Percentiles rank a stretch among this genome's conserved stretches.
These are phyloP conservation scores for Fusarium sp. DNA, from an alignment of 2,329 filamentous ascomycete genomes.

Conservation along the genomic window DNA sequence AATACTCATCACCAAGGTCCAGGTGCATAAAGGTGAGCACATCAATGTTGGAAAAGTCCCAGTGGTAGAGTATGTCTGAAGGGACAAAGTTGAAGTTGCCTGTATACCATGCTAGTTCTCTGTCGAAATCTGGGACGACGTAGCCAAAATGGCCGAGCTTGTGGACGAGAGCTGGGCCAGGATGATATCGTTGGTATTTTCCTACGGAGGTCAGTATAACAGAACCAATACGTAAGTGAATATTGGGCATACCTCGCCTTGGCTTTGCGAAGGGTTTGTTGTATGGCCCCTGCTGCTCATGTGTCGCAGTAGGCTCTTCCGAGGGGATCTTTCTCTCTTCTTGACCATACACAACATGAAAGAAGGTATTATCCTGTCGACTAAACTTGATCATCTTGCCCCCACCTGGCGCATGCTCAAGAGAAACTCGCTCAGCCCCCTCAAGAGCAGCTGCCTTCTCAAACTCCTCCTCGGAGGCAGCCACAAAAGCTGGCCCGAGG, in stretches of 20 bases:
- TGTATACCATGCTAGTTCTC: background rate
- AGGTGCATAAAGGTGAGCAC: background rate
- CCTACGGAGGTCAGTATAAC: background rate
- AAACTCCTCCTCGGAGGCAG: background rate
- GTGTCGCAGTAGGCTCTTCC: background rate
- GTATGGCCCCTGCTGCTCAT: background rate
- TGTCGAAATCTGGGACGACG: background rate
- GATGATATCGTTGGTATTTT: background rate
- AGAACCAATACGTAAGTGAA: too few species aligned
- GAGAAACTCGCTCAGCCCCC: background rate
- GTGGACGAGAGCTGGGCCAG: background rate
- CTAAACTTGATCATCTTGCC: background rate
- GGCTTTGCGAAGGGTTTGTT: background rate
- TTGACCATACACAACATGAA: background rate
- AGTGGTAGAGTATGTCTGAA: background rate
- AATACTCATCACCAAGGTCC: background rate
- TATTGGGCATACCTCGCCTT: background rate
- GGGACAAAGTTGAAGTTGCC: background rate
- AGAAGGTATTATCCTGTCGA: background rate
- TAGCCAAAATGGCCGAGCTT: background rate
- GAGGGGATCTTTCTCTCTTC: background rate
- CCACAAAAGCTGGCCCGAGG: background rate
- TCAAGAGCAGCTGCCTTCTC: background rate
- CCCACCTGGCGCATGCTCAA: background rate
- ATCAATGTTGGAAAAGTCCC: background rate